phyloP scores from a whole-genome alignment of 2,329 filamentous ascomycete genomes.

The Arthrinium puccinioides region DNA sequence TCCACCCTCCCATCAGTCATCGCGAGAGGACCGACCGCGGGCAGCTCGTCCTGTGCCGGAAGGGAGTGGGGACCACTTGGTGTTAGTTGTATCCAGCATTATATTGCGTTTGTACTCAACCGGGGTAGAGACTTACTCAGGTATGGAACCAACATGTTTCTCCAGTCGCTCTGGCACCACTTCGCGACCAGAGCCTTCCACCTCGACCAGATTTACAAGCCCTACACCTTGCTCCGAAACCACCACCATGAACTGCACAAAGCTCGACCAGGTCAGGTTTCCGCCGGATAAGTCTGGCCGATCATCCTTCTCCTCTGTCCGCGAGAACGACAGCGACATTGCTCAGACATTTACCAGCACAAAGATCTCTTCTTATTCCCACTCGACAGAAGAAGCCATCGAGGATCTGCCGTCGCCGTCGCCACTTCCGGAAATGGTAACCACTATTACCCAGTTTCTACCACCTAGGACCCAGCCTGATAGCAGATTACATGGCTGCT shows the following conservation, averaged over 20 bases:
- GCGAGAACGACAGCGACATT: conserved; percentile 51
- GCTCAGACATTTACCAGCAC: conserved; percentile 57
- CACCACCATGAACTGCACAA: conserved; percentile 20
- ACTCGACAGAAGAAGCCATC: conserved; percentile 40
- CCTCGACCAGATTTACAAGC: conserved; percentile 11
- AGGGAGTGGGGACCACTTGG: too few species aligned
- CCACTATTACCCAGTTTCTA: conserved; percentile 38
- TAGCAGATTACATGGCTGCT: conserved; percentile 50
- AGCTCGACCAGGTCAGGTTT: conserved; percentile 6
- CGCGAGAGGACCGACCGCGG: too few species aligned
- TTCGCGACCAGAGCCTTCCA: conserved; percentile 9
- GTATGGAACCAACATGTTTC: too few species aligned
- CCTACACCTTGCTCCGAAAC: conserved; percentile 11
- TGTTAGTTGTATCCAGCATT: too few species aligned
- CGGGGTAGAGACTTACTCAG: too few species aligned
- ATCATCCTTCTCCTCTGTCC: conserved; percentile 54
- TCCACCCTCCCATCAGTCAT: too few species aligned
- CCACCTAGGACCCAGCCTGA: conserved; percentile 47
- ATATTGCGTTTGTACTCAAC: too few species aligned
- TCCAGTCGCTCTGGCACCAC: too few species aligned
- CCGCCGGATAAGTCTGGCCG: conserved; percentile 2
- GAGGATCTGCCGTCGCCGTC: conserved; percentile 38
- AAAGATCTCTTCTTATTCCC: conserved; percentile 53
- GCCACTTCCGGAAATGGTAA: conserved; percentile 29
- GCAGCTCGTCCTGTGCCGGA: too few species aligned